Evolutionary conservation across 352 stramenopile species (phyloP), one percentile per base, ranked within the genome.

Genomic region (Phytopythium helicoides): DNA sequence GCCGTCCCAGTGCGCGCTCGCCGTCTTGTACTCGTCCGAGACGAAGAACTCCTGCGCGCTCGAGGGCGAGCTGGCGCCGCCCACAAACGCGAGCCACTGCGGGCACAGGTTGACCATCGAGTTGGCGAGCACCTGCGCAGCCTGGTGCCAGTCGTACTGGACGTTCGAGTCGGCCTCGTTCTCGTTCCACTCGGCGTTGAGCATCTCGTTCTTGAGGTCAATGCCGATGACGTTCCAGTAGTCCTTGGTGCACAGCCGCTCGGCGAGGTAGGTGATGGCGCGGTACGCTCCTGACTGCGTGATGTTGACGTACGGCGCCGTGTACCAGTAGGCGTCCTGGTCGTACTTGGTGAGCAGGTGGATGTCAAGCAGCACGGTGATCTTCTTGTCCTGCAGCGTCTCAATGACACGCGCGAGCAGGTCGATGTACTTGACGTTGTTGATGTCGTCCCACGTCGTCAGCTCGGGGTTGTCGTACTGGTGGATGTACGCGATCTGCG

Each of bases 141-240:
- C 75, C 33, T 59, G 33, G 14, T 56, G 60, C 75, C 72, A 83
- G 60, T 86, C 75, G 44, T 40, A 71, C 45, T 42, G 54, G 16
- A 60, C 54, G 39, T 64, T 54, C 8, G 58, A 50, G 26, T 72
- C 64, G 3, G 37, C 39, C 12, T 54, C 52, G 11, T 70, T 41
- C 5, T 47, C 52, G 37, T 66, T 58, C 72, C 72, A 80, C 42
- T 71, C 55, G 9, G 56, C 66, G 36, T 73, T 48, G 26, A 64
- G 36, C 72, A 80, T 82, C 41, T 76, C 71, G 52, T 82, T 74
- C 54, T 88, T 90, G 46, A 90, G 60, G 48, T 86, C 76, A 7
- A 90, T 48, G n/a, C 76, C 79, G 18, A 90, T 51, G 21, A 88
- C 47, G 59, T 90, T 90, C 70, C 73, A 90, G 51, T 84, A 85